These are phyloP conservation scores for Salvia miltiorrhiza DNA, from an alignment of 257 asterid genomes.

Conservation along the genomic window DNA sequence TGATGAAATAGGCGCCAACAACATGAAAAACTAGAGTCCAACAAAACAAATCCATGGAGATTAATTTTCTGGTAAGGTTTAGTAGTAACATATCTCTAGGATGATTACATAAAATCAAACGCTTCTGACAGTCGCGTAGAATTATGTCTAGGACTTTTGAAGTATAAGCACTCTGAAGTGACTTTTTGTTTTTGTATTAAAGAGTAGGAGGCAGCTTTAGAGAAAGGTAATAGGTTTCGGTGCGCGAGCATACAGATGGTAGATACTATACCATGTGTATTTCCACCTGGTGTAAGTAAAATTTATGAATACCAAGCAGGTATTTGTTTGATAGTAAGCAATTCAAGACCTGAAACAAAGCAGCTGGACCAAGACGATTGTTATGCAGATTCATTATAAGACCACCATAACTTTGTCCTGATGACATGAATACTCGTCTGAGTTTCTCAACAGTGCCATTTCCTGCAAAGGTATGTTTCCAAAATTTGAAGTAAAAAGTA, in stretches of 20 bases:
- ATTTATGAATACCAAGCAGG: not conserved
- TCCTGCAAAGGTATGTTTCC: conserved; percentile 43
- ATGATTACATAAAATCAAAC: not conserved
- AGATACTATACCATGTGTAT: not conserved
- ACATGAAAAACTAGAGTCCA: conserved; percentile 3
- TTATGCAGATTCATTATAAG: conserved; percentile 74
- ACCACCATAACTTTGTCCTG: conserved; percentile 78
- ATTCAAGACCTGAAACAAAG: conserved; percentile 65
- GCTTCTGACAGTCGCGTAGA: not conserved
- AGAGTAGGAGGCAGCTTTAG: not conserved
- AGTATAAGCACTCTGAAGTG: not conserved
- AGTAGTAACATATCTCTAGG: not conserved
- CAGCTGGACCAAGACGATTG: conserved; percentile 81
- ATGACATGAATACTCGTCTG: conserved; percentile 64
- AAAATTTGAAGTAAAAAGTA: conserved; percentile 19
- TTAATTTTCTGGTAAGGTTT: not conserved
- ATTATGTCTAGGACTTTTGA: not conserved
- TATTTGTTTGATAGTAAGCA: conserved; percentile 14
- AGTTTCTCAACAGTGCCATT: conserved; percentile 77
- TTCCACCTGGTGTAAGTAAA: not conserved
- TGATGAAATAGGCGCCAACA: conserved; percentile 2
- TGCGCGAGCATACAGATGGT: not conserved
- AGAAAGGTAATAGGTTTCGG: not conserved
- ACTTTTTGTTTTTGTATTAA: not conserved
- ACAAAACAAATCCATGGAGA: not conserved